These are phyloP conservation scores for Narthecium ossifragum DNA, from an alignment of 106 monocot genomes.

Conservation along the genomic window DNA sequence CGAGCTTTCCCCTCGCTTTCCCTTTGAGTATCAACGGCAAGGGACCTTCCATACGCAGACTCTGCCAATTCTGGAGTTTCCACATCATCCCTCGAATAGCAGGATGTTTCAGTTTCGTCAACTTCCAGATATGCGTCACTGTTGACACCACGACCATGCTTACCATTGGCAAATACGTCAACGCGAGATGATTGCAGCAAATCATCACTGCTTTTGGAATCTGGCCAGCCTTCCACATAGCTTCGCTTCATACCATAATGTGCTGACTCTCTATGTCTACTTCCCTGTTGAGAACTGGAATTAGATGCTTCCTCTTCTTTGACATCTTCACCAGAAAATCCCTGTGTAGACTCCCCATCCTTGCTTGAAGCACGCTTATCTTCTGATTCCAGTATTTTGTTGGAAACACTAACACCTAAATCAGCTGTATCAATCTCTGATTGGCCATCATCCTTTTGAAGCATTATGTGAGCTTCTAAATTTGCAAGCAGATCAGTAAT, in stretches of 20 bases:
- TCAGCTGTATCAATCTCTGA: neutral
- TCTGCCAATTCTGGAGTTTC: neutral
- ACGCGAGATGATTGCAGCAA: neutral
- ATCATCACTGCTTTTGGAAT: slow-evolving; percentile 8
- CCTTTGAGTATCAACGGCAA: slow-evolving; percentile 4
- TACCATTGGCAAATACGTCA: neutral
- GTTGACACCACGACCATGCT: neutral
- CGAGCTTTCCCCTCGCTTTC: slow-evolving; percentile 1
- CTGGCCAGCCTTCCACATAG: neutral
- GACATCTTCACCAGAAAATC: neutral
- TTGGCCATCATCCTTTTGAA: neutral
- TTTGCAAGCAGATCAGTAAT: too few relatives aligned
- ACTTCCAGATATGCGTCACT: slow-evolving; percentile 1
- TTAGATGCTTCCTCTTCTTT: slow-evolving; percentile 13
- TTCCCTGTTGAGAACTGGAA: slow-evolving; percentile 1
- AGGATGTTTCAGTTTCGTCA: neutral
- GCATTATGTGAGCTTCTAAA: slow-evolving; percentile 3
- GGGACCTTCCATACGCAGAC: slow-evolving; percentile 1
- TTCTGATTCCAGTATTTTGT: slow-evolving; percentile 4
- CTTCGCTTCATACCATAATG: neutral
- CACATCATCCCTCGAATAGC: neutral
- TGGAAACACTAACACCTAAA: slow-evolving; percentile 1
- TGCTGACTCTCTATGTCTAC: neutral
- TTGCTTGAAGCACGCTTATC: slow-evolving; percentile 10
- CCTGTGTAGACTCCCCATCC: neutral